Percentiles rank a stretch among this genome's conserved stretches.
Evolutionary conservation across 2,329 filamentous ascomycete genomes (phyloP).

Genomic region (Phialophora expanda): DNA sequence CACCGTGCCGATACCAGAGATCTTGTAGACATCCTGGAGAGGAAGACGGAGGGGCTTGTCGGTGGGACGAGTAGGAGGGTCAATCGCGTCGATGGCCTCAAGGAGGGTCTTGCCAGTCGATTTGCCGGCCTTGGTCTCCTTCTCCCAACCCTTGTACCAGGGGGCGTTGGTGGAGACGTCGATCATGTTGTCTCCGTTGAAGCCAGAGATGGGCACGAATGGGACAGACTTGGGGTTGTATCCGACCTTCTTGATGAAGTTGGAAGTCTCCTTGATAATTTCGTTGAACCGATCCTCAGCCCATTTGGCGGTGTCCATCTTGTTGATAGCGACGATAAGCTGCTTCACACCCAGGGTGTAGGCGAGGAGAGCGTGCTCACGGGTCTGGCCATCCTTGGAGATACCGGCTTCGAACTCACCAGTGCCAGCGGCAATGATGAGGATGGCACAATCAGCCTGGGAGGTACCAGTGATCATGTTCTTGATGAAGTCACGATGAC

Average conservation of each 20-base stretch:
- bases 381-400: slow-evolving; percentile 99
- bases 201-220: slow-evolving; percentile 99
- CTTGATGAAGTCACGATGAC: slow-evolving; percentile 99
- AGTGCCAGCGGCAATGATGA: slow-evolving; percentile 99
- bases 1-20: slow-evolving; percentile 99
- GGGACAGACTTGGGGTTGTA: slow-evolving; percentile 99
- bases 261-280: slow-evolving; percentile 99
- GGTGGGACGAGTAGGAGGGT: slow-evolving; percentile 87
- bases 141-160: slow-evolving; percentile 99
- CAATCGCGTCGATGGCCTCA: slow-evolving; percentile 97
- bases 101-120: slow-evolving; percentile 93
- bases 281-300: slow-evolving; percentile 94
- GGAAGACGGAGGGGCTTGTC: slow-evolving; percentile 99
- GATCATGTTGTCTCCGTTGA: slow-evolving; percentile 99
- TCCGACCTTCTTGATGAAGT: slow-evolving; percentile 99
- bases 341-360: slow-evolving; percentile 99
- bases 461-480: slow-evolving; percentile 99
- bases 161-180: slow-evolving; percentile 86
- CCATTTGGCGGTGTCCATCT: slow-evolving; percentile 99
- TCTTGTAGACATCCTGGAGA: slow-evolving; percentile 99
- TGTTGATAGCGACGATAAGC: slow-evolving; percentile 99
- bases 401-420: slow-evolving; percentile 99
- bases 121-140: slow-evolving; percentile 93
- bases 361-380: slow-evolving; percentile 99
- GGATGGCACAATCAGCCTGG: slow-evolving; percentile 99